phyloP scores from a whole-genome alignment of 2,329 filamentous ascomycete genomes.

The Coniella vitis region DNA sequence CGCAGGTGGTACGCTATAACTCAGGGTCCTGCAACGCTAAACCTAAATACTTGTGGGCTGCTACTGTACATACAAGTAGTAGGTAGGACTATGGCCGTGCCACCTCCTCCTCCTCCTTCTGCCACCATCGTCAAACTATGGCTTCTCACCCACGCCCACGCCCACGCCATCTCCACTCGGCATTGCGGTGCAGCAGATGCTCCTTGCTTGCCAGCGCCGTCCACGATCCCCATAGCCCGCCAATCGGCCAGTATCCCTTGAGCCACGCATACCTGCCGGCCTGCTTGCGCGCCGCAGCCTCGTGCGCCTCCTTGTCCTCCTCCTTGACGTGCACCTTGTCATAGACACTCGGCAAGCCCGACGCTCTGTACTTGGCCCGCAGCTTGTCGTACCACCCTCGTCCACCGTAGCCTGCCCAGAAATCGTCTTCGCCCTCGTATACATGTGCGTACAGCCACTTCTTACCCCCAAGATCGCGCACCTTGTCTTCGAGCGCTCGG shows the following conservation, averaged over 20 bases:
- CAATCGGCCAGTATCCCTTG: slow-evolving; percentile 48
- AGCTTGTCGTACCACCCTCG: slow-evolving; percentile 56
- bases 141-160: background rate
- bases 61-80: no score
- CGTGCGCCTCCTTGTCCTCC: no score
- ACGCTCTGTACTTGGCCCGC: slow-evolving; percentile 54
- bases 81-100: no score
- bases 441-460: slow-evolving; percentile 87
- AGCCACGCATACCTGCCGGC: slow-evolving; percentile 32
- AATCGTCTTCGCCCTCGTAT: slow-evolving; percentile 67
- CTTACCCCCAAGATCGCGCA: slow-evolving; percentile 63
- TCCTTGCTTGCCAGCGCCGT: slow-evolving; percentile 52
- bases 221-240: slow-evolving; percentile 52
- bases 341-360: slow-evolving; percentile 58
- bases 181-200: slow-evolving; percentile 45
- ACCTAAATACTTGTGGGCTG: no score
- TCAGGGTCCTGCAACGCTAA: no score
- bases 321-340: slow-evolving; percentile 56
- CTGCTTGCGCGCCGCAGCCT: slow-evolving; percentile 30
- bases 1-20: no score
- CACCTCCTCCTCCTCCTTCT: background rate
- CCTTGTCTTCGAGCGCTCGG: slow-evolving; percentile 61
- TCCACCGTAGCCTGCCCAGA: slow-evolving; percentile 58
- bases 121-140: no score
- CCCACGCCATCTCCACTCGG: slow-evolving; percentile 46